Conservation (phyloP, 352 stramenopile genomes). For the Aphanomyces stellatus region DNA sequence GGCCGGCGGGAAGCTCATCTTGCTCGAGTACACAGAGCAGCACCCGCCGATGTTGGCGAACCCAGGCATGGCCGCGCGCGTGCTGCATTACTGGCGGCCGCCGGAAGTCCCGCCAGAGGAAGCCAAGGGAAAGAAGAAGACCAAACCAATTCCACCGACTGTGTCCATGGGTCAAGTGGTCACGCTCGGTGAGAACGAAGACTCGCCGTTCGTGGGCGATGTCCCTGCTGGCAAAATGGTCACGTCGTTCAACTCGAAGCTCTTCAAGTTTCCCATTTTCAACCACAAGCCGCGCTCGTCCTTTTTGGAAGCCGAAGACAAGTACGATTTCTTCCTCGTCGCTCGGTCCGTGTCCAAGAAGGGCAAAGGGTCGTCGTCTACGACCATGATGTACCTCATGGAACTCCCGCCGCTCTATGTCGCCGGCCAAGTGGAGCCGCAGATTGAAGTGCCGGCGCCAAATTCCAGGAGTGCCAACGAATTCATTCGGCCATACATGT, state of each 20-base stretch:
- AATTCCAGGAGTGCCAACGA: slow-evolving; percentile 75
- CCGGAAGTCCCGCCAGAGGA: slow-evolving; percentile 31
- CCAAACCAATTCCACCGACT: slow-evolving; percentile 53
- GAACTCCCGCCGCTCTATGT: slow-evolving; percentile 69
- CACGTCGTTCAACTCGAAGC: slow-evolving; percentile 71
- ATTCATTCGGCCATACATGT: slow-evolving; percentile 83
- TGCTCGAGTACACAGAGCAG: slow-evolving; percentile 82
- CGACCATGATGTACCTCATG: slow-evolving; percentile 66
- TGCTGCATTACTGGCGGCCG: slow-evolving; percentile 77
- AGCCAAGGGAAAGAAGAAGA: slow-evolving; percentile 75
- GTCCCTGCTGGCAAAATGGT: slow-evolving; percentile 64
- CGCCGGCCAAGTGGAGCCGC: slow-evolving; percentile 68
- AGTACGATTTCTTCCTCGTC: slow-evolving; percentile 59
- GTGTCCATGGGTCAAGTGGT: slow-evolving; percentile 81
- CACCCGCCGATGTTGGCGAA: slow-evolving; percentile 73
- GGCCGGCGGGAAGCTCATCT: slow-evolving; percentile 63
- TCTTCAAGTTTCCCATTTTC: slow-evolving; percentile 81
- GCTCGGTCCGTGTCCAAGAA: slow-evolving; percentile 64
- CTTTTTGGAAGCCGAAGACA: slow-evolving; percentile 32
- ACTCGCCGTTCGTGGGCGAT: slow-evolving; percentile 75
- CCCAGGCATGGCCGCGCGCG: slow-evolving; percentile 71
- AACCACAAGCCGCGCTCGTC: slow-evolving; percentile 41
- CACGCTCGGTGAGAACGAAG: slow-evolving; percentile 65
- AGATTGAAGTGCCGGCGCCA: slow-evolving; percentile 72
- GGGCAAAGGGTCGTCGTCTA: slow-evolving; percentile 64